Conservation (phyloP, 352 stramenopile species). For the Phytophthora rubi region DNA sequence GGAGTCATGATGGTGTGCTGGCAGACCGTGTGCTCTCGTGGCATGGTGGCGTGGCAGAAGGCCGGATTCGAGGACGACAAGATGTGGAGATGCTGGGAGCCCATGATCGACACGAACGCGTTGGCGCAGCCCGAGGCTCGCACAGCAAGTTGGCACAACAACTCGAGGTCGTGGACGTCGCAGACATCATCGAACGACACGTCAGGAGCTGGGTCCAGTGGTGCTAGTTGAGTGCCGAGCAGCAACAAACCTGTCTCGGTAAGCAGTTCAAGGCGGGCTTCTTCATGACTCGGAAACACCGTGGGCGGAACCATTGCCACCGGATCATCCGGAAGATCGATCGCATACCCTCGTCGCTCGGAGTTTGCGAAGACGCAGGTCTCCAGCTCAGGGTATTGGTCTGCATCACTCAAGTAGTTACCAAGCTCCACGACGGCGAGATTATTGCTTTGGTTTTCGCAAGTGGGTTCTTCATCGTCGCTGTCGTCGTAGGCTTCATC, state of each 20-base stretch:
- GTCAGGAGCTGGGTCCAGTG: conserved; percentile 12
- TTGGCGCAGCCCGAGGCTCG: conserved; percentile 22
- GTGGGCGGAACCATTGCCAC: conserved; percentile 20
- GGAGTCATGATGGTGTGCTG: conserved; percentile 34
- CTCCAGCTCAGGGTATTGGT: conserved; percentile 13
- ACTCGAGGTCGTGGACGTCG: conserved; percentile 21
- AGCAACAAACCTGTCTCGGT: conserved; percentile 15
- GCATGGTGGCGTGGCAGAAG: conserved; percentile 22
- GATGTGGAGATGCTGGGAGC: conserved; percentile 23
- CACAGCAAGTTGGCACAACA: conserved; percentile 34
- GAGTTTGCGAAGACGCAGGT: conserved; percentile 36
- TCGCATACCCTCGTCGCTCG: conserved; percentile 41
- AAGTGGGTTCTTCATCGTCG: conserved; percentile 14
- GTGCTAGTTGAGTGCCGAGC: conserved; percentile 20
- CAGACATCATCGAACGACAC: conserved; percentile 7
- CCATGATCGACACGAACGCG: conserved; percentile 36
- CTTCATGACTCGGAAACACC: conserved; percentile 46
- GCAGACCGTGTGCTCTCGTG: conserved; percentile 31
- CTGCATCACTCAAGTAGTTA: conserved; percentile 18
- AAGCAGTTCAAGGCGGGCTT: conserved; percentile 36
- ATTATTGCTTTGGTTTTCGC: background rate
- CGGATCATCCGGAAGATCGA: conserved; percentile 27
- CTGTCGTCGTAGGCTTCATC: conserved; percentile 9
- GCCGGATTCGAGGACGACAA: conserved; percentile 27
- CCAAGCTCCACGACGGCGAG: conserved; percentile 21